These are phyloP conservation scores for Pseudomicrostroma phylloplanum DNA, from an alignment of 1,284 basidiomycete species.

Conservation along the genomic window DNA sequence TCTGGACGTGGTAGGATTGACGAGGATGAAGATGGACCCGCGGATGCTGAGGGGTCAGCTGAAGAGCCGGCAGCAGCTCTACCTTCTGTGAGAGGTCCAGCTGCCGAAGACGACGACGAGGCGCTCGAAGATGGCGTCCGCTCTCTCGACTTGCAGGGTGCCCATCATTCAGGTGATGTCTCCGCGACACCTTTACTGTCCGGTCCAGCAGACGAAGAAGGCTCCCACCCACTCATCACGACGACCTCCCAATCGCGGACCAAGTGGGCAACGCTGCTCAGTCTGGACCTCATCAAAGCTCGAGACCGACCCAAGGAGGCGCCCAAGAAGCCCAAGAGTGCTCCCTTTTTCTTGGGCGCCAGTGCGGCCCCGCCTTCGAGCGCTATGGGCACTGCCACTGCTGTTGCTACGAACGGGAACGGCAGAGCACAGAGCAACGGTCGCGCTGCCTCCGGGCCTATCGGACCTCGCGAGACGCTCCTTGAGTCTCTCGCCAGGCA, in stretches of 20 bases:
- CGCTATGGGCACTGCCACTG: slow-evolving; percentile 8
- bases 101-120: slow-evolving; percentile 20
- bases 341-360: slow-evolving; percentile 88
- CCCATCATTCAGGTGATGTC: background rate
- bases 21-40: background rate
- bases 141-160: slow-evolving; percentile 1
- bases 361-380: slow-evolving; percentile 60
- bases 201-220: no score
- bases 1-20: background rate
- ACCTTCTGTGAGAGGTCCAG: slow-evolving; percentile 49
- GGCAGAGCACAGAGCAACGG: background rate
- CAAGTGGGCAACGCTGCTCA: slow-evolving; percentile 91
- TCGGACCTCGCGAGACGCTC: background rate
- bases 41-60: background rate
- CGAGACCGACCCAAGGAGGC: slow-evolving; percentile 89
- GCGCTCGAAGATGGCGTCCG: background rate
- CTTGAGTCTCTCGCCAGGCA: background rate
- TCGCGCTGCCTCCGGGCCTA: background rate
- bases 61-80: slow-evolving; percentile 30
- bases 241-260: slow-evolving; percentile 84
- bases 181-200: no score
- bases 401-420: background rate
- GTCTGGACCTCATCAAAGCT: slow-evolving; percentile 88
- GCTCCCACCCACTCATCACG: slow-evolving; percentile 59
- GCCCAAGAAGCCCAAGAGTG: slow-evolving; percentile 71